These are phyloP conservation scores for Grigorovia transvaalensis DNA, from an alignment of 805 yeast genomes.

Conservation along the genomic window DNA sequence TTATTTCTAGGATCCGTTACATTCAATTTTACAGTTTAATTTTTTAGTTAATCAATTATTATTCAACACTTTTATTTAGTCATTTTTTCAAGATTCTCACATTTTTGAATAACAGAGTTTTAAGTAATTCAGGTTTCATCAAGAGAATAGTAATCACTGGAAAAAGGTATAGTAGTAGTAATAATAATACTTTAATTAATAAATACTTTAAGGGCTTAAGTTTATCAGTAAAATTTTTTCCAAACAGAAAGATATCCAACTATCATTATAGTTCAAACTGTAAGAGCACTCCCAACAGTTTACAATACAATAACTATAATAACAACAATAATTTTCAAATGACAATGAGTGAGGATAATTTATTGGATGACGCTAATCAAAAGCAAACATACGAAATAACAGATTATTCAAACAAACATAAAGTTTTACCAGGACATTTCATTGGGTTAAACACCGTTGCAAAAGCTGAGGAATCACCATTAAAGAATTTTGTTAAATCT, in stretches of 20 bases:
- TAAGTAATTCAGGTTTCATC: background rate
- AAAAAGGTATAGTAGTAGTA: background rate
- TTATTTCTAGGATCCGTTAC: background rate
- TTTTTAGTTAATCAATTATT: background rate
- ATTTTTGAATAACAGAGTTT: background rate
- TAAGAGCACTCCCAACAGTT: background rate
- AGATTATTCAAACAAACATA: conserved; percentile 30
- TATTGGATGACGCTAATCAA: conserved; percentile 29
- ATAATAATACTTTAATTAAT: background rate
- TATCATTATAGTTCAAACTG: background rate
- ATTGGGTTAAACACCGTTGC: conserved; percentile 72
- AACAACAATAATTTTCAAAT: background rate
- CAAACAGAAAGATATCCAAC: background rate
- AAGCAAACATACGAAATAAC: conserved; percentile 23
- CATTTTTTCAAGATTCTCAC: background rate
- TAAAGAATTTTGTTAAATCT: conserved; percentile 73
- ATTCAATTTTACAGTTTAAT: background rate
- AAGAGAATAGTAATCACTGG: background rate
- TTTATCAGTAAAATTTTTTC: background rate
- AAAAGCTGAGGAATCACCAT: conserved; percentile 62
- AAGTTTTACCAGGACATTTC: conserved; percentile 58
- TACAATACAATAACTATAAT: background rate
- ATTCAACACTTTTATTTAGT: background rate
- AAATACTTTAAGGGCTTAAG: background rate
- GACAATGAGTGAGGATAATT: conserved; percentile 33